Conservation (phyloP, 2,329 filamentous ascomycete genomes). For the Ophiocordyceps australis region DNA sequence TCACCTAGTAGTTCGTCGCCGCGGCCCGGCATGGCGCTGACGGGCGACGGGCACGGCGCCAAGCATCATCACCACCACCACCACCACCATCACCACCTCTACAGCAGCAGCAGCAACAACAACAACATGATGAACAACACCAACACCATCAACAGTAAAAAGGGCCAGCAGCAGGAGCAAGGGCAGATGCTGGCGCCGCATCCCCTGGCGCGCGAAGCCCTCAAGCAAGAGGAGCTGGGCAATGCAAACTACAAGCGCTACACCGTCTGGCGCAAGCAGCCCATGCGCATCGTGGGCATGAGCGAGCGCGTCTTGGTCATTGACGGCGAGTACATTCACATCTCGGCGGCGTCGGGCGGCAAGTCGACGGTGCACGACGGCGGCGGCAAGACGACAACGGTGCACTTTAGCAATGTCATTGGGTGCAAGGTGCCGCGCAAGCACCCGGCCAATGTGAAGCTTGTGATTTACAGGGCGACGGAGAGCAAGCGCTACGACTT, state of each 20-base stretch:
- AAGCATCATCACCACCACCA: conserved; percentile 28
- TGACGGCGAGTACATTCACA: conserved; percentile 74
- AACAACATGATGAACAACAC: no score
- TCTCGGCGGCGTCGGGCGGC: conserved; percentile 52
- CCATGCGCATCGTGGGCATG: conserved; percentile 60
- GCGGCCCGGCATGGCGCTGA: conserved; percentile 45
- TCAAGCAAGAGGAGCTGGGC: conserved; percentile 39
- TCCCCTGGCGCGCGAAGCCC: conserved; percentile 46
- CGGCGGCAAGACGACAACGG: conserved; percentile 56
- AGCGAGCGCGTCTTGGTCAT: conserved; percentile 63
- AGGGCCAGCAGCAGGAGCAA: no score
- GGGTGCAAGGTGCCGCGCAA: conserved; percentile 67
- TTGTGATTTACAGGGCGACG: conserved; percentile 55
- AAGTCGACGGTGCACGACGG: conserved; percentile 47
- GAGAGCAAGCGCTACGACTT: conserved; percentile 76
- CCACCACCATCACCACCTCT: no score
- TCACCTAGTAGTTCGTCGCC: conserved; percentile 52
- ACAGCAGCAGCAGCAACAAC: no score
- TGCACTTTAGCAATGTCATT: conserved; percentile 67
- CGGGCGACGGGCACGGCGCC: conserved; percentile 21
- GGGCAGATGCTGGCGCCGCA: conserved; percentile 40
- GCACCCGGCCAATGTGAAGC: conserved; percentile 64
- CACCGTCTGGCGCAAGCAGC: conserved; percentile 65
- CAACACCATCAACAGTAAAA: no score
- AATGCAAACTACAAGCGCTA: conserved; percentile 54